These are phyloP conservation scores for Flaveria brownii DNA, from an alignment of 129 eudicot species.

Conservation along the genomic window DNA sequence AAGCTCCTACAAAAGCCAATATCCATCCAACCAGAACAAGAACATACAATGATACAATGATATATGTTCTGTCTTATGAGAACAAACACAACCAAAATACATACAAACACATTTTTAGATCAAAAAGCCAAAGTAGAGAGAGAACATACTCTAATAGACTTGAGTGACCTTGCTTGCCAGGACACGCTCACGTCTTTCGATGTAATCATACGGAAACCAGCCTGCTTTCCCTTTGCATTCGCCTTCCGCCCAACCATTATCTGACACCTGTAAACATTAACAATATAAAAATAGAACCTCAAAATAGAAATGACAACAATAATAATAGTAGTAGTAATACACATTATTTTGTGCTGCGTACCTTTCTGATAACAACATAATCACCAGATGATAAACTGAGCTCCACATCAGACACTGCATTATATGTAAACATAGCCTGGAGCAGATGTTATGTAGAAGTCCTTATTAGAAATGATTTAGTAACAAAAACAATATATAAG, in stretches of 20 bases:
- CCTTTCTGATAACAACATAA: slow-evolving; percentile 87
- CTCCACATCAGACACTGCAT: slow-evolving; percentile 88
- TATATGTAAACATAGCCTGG: slow-evolving; percentile 69
- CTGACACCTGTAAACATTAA: slow-evolving; percentile 60
- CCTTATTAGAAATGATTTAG: background rate
- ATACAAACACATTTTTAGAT: slow-evolving; percentile 17
- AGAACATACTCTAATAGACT: slow-evolving; percentile 43
- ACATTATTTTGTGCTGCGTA: slow-evolving; percentile 27
- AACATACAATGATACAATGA: slow-evolving; percentile 10
- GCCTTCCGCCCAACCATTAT: slow-evolving; percentile 99
- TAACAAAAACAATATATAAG: background rate
- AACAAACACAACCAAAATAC: slow-evolving; percentile 12
- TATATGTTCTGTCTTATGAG: background rate
- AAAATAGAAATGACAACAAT: background rate
- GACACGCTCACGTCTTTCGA: slow-evolving; percentile 94
- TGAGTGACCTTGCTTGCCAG: slow-evolving; percentile 92
- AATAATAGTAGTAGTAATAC: slow-evolving; percentile 21
- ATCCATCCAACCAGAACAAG: slow-evolving; percentile 22
- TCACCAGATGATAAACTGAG: slow-evolving; percentile 76
- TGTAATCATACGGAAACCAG: slow-evolving; percentile 90
- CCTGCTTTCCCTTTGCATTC: slow-evolving; percentile 98
- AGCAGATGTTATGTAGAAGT: background rate
- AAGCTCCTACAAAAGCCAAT: background rate
- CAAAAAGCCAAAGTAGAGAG: background rate
- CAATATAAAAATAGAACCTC: background rate